Base-by-base conservation (phyloP, 2,329 filamentous ascomycete species). In the Hyphodiscus sp. region DNA sequence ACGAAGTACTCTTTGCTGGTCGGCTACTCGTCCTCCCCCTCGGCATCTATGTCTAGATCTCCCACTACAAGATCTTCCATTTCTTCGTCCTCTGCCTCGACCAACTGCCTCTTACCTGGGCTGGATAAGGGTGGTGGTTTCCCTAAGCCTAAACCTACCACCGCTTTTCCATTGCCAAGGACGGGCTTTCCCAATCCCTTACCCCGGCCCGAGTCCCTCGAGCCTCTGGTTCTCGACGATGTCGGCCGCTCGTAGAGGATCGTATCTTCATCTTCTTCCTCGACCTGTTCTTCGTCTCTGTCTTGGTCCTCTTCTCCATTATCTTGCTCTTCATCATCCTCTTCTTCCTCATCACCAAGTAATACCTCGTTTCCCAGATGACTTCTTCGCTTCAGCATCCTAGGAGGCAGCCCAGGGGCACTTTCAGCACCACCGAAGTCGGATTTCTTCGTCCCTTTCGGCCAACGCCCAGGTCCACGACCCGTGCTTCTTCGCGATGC, bases 341-440 rank as follows among this genome's bases (percentile, higher is more conserved):
- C 55, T 13, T 60, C 62, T 33, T 62, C 62, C 52, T 65, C 63
- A 26, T 66, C 62, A 2, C 65, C 65, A 44, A 68, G 60, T 10
- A 64, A 48, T 15, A 67, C 63, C 48, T 69, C 66, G 23, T 64
- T 64, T 18, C 65, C 65, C 13, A 69, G 54, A 46, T 56, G 61
- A 50, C 67, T 68, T 53, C 61, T 60, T 51, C 64, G 57, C 33
- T 65, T 68, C 8, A 58, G 16, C 13, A 64, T 45, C 45, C 74
- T 75, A 2, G 82, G 82, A 1, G 82, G 82, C 18, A 85, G 69
- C 1, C 82, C 82, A 2, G 82, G 82, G 1, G 82, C 82, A 61
- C 82, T 85, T 33, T 81, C 79, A 0, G 82, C 82, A 57, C 85
- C 85, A 0, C 82, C 82, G 53, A 86, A 86, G 62, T 86, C 82